These are phyloP conservation scores for Domatiomyces catenatus DNA, from an alignment of 2,329 filamentous ascomycete species.

Conservation along the genomic window DNA sequence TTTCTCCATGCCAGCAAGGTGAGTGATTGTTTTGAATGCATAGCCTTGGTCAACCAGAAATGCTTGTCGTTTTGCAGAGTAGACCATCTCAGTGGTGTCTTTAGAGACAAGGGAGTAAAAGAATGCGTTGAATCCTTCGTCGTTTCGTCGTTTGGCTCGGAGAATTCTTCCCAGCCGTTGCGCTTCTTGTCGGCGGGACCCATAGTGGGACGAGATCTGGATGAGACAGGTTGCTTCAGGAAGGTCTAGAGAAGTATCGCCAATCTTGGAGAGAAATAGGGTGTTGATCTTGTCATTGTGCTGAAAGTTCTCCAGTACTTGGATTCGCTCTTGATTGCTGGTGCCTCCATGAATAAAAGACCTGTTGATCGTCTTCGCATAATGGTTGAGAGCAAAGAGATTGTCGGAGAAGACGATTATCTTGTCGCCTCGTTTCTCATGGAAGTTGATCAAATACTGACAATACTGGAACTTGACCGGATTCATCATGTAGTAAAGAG, in stretches of 20 bases:
- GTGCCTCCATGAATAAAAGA: slow-evolving; percentile 87
- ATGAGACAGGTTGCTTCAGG: slow-evolving; percentile 94
- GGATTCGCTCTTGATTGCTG: slow-evolving; percentile 66
- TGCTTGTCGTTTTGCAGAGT: slow-evolving; percentile 88
- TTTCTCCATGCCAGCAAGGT: slow-evolving; percentile 77
- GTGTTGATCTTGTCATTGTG: slow-evolving; percentile 82
- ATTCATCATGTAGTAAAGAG: slow-evolving; percentile 87
- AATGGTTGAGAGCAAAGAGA: slow-evolving; percentile 76
- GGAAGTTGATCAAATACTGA: slow-evolving; percentile 96
- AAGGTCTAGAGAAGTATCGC: slow-evolving; percentile 92
- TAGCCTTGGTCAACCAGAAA: slow-evolving; percentile 97
- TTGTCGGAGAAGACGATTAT: slow-evolving; percentile 98
- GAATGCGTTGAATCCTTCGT: slow-evolving; percentile 97
- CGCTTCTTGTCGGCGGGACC: slow-evolving; percentile 89
- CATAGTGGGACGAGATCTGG: slow-evolving; percentile 94
- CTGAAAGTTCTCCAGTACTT: slow-evolving; percentile 86
- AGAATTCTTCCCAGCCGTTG: slow-evolving; percentile 87
- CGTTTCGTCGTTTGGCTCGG: slow-evolving; percentile 84
- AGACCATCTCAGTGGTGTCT: slow-evolving; percentile 95
- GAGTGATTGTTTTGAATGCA: slow-evolving; percentile 97
- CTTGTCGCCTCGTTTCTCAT: slow-evolving; percentile 87
- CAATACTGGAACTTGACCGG: slow-evolving; percentile 93
- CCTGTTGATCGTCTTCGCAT: slow-evolving; percentile 70
- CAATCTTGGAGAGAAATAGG: slow-evolving; percentile 92
- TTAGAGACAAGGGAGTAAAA: slow-evolving; percentile 97